phyloP scores from a whole-genome alignment of 176 grass and related monocot species.

The Cenchrus fungigraminus region DNA sequence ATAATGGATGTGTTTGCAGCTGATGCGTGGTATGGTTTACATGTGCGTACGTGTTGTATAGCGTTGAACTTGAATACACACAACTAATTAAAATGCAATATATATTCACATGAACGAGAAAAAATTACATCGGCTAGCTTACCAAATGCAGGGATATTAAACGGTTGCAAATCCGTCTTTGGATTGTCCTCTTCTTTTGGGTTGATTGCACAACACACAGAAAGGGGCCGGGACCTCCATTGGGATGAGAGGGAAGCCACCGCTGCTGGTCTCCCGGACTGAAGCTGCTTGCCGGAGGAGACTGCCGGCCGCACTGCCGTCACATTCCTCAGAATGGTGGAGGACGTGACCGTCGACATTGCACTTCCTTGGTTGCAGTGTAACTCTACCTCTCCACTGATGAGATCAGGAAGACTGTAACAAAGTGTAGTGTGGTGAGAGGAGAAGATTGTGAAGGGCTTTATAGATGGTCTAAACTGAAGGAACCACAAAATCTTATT shows the following conservation, averaged over 20 bases:
- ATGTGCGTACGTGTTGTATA: no score
- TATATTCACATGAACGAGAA: background rate
- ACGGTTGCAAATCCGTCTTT: conserved; percentile 39
- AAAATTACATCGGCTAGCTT: background rate
- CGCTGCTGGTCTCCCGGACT: background rate
- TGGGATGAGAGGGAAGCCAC: background rate
- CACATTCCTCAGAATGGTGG: conserved; percentile 7
- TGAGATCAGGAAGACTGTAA: background rate
- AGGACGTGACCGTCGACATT: conserved; percentile 39
- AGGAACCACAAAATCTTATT: background rate
- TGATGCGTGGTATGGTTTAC: no score
- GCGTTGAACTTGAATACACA: background rate
- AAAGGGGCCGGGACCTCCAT: conserved; percentile 9
- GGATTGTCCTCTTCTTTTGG: conserved; percentile 16
- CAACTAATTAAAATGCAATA: background rate
- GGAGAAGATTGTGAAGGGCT: background rate
- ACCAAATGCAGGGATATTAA: conserved; percentile 38
- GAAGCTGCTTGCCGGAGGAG: background rate
- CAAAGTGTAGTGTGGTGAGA: background rate
- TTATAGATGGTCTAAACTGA: conserved; percentile 20
- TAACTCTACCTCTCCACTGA: background rate
- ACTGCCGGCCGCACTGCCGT: background rate
- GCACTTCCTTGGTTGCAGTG: background rate
- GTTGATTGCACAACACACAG: background rate
- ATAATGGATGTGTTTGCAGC: no score